phyloP scores from a whole-genome alignment of 768 basidiomycete species.

The Tephrocybe sp. region DNA sequence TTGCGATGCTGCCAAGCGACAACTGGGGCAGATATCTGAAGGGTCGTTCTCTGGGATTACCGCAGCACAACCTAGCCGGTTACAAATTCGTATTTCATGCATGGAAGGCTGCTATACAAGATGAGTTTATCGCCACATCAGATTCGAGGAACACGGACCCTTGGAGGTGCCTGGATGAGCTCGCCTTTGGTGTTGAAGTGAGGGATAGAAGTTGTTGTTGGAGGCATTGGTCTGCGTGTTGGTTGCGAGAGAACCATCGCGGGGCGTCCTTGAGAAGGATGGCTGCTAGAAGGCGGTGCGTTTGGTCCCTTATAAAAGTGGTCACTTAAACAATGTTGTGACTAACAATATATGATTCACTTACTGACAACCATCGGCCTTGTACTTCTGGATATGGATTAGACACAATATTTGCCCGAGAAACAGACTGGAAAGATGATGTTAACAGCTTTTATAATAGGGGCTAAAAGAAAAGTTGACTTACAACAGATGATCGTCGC shows the following conservation, averaged over 20 bases:
- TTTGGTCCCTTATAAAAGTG: neutral
- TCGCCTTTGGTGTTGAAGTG: conserved; percentile 21
- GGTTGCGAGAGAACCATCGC: conserved; percentile 4
- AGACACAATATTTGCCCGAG: neutral
- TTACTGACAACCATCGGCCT: conserved; percentile 6
- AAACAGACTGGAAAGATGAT: neutral
- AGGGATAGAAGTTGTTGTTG: neutral
- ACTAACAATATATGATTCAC: neutral
- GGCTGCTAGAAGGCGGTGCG: neutral
- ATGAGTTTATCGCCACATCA: neutral
- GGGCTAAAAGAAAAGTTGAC: too few species aligned
- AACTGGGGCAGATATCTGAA: conserved; percentile 8
- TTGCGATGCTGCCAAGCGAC: neutral
- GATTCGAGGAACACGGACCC: neutral
- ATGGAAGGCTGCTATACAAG: neutral
- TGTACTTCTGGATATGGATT: neutral
- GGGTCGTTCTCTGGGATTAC: neutral
- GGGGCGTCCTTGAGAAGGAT: neutral
- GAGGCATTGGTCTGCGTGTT: neutral
- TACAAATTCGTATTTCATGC: conserved; percentile 1
- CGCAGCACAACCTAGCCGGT: conserved; percentile 12
- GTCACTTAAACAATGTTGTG: neutral
- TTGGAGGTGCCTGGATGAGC: conserved; percentile 3
- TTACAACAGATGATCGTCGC: too few species aligned
- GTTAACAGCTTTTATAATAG: neutral